phyloP scores from a whole-genome alignment of 306 rosid genomes.

The Abrus precatorius region DNA sequence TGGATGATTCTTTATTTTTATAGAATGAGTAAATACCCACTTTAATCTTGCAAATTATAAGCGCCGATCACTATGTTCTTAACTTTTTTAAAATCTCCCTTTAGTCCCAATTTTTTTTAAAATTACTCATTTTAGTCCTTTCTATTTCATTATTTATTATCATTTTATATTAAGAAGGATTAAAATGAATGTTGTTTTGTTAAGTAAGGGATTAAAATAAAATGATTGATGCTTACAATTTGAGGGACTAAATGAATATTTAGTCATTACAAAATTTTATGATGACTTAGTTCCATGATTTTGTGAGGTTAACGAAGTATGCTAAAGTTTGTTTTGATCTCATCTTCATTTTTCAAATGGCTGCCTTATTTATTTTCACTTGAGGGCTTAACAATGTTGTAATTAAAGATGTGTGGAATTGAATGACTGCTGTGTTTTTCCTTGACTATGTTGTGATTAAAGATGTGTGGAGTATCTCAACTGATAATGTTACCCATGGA shows the following conservation, averaged over 20 bases:
- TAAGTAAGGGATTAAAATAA: no score
- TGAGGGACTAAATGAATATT: no score
- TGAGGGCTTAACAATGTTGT: constrained; percentile 14
- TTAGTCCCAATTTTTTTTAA: no score
- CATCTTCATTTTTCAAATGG: constrained; percentile 30
- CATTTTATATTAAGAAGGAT: no score
- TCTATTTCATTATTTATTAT: no score
- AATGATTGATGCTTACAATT: no score
- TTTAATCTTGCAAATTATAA: no score
- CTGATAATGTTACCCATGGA: constrained; percentile 9
- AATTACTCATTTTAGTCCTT: no score
- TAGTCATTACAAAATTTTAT: constrained; percentile 8
- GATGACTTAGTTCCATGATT: constrained; percentile 13
- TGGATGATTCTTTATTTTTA: constrained; percentile 37
- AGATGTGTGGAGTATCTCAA: constrained; percentile 37
- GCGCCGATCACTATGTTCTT: no score
- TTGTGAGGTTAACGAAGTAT: not conserved
- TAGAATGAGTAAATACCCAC: not conserved
- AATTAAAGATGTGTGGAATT: constrained; percentile 27
- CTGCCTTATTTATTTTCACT: constrained; percentile 38
- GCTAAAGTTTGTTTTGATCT: constrained; percentile 10
- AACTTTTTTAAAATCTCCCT: no score
- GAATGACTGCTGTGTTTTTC: constrained; percentile 36
- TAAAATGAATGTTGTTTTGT: no score
- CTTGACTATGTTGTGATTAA: constrained; percentile 13